phyloP scores from a whole-genome alignment of 306 rosid genomes.

The Cucumis melo region DNA sequence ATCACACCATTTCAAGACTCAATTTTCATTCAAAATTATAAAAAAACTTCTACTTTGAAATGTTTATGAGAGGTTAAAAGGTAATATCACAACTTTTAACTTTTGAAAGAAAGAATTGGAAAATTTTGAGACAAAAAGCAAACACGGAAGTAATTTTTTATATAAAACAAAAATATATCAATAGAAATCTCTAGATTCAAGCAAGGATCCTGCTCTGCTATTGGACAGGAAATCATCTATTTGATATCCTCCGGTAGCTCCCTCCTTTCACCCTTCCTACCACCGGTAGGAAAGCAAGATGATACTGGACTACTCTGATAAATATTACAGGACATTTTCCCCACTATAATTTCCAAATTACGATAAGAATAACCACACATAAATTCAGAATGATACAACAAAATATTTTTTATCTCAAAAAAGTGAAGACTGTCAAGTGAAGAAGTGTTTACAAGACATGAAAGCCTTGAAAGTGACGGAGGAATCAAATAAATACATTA shows the following conservation, averaged over 20 bases:
- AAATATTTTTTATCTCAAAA: slow-evolving; percentile 1
- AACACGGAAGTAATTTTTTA: no score
- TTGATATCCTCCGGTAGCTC: neutral
- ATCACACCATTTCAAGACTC: no score
- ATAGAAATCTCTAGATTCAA: neutral
- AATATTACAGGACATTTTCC: neutral
- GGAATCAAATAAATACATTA: neutral
- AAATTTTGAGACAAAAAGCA: no score
- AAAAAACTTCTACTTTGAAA: no score
- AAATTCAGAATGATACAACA: neutral
- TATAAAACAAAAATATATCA: neutral
- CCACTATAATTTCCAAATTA: neutral
- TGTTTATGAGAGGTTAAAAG: no score
- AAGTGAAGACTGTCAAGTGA: neutral
- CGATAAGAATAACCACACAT: neutral
- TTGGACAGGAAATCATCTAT: neutral
- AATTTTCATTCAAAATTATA: no score
- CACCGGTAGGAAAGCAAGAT: neutral
- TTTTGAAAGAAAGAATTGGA: no score
- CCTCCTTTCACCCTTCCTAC: neutral
- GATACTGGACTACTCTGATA: neutral
- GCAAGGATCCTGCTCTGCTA: neutral
- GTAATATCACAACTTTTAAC: no score
- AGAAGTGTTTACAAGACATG: slow-evolving; percentile 1
- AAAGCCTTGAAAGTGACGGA: slow-evolving; percentile 7